These are phyloP conservation scores for Candida easanensis DNA, from an alignment of 805 yeast species.

Conservation along the genomic window DNA sequence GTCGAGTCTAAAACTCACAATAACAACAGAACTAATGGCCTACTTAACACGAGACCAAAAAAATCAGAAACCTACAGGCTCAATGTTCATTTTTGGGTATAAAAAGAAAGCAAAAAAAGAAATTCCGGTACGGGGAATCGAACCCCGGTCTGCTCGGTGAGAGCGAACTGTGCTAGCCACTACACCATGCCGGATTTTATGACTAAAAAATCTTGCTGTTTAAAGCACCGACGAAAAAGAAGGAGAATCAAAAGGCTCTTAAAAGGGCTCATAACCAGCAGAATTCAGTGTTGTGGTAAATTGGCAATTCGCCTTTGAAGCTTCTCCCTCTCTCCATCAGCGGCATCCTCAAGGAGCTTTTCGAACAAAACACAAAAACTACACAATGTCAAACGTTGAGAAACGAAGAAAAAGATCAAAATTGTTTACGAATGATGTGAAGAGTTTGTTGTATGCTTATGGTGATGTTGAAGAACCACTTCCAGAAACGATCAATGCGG, in stretches of 20 bases:
- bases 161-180: conserved; percentile 34
- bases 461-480: conserved; percentile 72
- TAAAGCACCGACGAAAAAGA: neutral
- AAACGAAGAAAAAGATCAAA: conserved; percentile 38
- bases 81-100: no score
- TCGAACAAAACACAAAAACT: neutral
- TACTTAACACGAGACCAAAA: no score
- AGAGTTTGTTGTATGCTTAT: conserved; percentile 62
- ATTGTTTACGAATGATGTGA: conserved; percentile 48
- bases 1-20: no score
- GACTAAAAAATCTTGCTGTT: neutral
- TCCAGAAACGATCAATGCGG: conserved; percentile 58
- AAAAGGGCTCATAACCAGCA: conserved; percentile 8
- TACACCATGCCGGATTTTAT: conserved; percentile 31
- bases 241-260: neutral
- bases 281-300: no score
- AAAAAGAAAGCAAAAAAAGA: conserved; percentile 9
- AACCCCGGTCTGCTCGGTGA: conserved; percentile 34
- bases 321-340: neutral
- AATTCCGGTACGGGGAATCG: conserved; percentile 34
- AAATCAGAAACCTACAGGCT: no score
- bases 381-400: conserved; percentile 12
- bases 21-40: no score
- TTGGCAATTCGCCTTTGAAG: neutral
- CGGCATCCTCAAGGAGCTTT: neutral